phyloP scores from a whole-genome alignment of 2,329 filamentous ascomycete species.

The Ascocoryne sarcoides region DNA sequence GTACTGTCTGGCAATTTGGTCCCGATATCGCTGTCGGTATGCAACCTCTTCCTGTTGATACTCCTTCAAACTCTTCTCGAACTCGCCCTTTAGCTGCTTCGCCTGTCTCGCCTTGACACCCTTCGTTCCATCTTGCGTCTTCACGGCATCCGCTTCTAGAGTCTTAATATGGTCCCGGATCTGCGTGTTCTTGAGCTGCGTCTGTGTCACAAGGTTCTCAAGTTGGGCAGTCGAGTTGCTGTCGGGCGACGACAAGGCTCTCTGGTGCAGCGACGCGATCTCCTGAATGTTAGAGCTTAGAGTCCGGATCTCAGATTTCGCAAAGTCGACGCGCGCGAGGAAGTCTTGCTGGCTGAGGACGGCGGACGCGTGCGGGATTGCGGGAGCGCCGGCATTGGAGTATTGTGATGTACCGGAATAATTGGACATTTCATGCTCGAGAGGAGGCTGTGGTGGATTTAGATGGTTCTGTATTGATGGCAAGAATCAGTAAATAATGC shows the following conservation, averaged over 20 bases:
- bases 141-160: constrained; percentile 60
- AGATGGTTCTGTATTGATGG: too few species aligned
- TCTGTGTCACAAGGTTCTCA: constrained; percentile 60
- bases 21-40: constrained; percentile 63
- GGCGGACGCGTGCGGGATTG: constrained; percentile 22
- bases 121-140: constrained; percentile 51
- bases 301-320: constrained; percentile 58
- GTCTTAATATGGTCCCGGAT: constrained; percentile 74
- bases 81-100: constrained; percentile 64
- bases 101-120: constrained; percentile 63
- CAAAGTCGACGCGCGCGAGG: constrained; percentile 55
- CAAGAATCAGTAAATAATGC: too few species aligned
- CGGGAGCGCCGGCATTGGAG: constrained; percentile 21
- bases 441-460: constrained; percentile 15
- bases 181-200: constrained; percentile 62
- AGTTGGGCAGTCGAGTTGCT: constrained; percentile 38
- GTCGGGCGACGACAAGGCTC: constrained; percentile 59
- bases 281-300: constrained; percentile 58
- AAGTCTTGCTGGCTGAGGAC: constrained; percentile 57
- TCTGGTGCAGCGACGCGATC: constrained; percentile 64
- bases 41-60: constrained; percentile 64
- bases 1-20: constrained; percentile 74
- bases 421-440: constrained; percentile 23
- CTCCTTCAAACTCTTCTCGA: constrained; percentile 61
- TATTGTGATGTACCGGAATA: constrained; percentile 22